Evolutionary conservation across 2,329 filamentous ascomycete genomes (phyloP).

Genomic region (Tothia fuscella): DNA sequence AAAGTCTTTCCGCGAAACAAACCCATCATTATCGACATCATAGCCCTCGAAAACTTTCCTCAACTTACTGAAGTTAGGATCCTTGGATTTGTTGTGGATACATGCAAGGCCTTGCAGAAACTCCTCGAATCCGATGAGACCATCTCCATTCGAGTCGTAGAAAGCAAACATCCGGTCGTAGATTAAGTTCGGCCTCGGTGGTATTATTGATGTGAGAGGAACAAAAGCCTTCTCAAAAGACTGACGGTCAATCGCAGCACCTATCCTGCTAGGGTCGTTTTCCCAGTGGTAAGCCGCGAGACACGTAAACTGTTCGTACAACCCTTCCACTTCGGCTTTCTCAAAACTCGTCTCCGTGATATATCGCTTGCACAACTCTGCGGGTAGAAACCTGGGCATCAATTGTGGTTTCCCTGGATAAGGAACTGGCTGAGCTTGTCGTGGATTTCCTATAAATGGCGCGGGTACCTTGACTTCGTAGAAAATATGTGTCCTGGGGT

Average conservation of each 20-base stretch:
- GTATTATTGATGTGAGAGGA: slow-evolving; percentile 66
- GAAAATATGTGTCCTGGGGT: slow-evolving; percentile 87
- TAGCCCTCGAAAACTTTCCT: slow-evolving; percentile 11
- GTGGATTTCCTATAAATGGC: slow-evolving; percentile 64
- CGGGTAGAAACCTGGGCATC: slow-evolving; percentile 56
- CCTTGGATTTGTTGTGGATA: slow-evolving; percentile 5
- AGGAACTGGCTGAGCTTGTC: slow-evolving; percentile 71
- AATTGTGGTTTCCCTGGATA: slow-evolving; percentile 78
- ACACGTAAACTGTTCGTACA: slow-evolving; percentile 95
- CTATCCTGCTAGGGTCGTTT: slow-evolving; percentile 65
- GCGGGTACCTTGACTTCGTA: slow-evolving; percentile 90
- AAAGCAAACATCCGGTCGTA: slow-evolving; percentile 96
- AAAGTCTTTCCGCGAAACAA: slow-evolving; percentile 11
- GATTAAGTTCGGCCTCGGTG: slow-evolving; percentile 74
- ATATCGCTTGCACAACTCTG: slow-evolving; percentile 52
- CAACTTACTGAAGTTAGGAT: not conserved
- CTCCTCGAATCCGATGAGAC: slow-evolving; percentile 82
- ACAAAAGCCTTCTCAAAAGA: slow-evolving; percentile 89
- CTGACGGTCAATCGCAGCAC: slow-evolving; percentile 77
- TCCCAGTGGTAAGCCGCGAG: slow-evolving; percentile 72
- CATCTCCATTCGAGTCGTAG: slow-evolving; percentile 84
- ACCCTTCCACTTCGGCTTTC: slow-evolving; percentile 75
- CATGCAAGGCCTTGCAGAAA: slow-evolving; percentile 43
- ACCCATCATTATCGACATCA: slow-evolving; percentile 12
- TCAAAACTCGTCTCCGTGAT: slow-evolving; percentile 44